phyloP scores from a whole-genome alignment of 1,284 basidiomycete genomes.

The Fomitopsis betulina region DNA sequence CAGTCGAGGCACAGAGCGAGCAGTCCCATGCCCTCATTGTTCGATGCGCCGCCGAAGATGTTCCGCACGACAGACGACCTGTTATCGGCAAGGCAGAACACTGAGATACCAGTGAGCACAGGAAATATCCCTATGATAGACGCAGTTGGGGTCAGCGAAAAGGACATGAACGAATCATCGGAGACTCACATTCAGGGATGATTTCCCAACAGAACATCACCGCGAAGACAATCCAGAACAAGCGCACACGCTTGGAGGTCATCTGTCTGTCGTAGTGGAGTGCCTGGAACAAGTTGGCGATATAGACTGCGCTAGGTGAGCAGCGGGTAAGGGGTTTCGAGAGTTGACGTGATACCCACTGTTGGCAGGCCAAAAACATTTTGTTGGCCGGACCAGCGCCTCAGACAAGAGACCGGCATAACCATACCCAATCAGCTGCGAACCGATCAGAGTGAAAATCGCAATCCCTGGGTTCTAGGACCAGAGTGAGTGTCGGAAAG shows the following conservation, averaged over 20 bases:
- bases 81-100: constrained; percentile 57
- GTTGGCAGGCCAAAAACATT: constrained; percentile 27
- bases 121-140: constrained; percentile 31
- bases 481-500: no score
- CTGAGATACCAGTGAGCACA: constrained; percentile 42
- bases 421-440: constrained; percentile 21
- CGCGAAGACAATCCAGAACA: constrained; percentile 28
- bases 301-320: not conserved
- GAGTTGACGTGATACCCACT: no score
- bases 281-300: constrained; percentile 49
- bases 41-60: constrained; percentile 57
- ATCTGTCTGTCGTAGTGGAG: constrained; percentile 40
- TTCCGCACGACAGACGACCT: constrained; percentile 43
- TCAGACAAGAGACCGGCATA: constrained; percentile 22
- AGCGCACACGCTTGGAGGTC: constrained; percentile 29
- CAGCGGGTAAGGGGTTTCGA: no score
- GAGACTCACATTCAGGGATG: constrained; percentile 42
- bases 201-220: constrained; percentile 31
- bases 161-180: no score
- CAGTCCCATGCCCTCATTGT: constrained; percentile 53
- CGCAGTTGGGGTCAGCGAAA: no score
- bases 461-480: constrained; percentile 20
- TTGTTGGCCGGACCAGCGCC: constrained; percentile 27
- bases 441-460: constrained; percentile 8
- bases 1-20: constrained; percentile 55